phyloP scores from a whole-genome alignment of 148 eudicot genomes.

The Rhododendron williamsianum region DNA sequence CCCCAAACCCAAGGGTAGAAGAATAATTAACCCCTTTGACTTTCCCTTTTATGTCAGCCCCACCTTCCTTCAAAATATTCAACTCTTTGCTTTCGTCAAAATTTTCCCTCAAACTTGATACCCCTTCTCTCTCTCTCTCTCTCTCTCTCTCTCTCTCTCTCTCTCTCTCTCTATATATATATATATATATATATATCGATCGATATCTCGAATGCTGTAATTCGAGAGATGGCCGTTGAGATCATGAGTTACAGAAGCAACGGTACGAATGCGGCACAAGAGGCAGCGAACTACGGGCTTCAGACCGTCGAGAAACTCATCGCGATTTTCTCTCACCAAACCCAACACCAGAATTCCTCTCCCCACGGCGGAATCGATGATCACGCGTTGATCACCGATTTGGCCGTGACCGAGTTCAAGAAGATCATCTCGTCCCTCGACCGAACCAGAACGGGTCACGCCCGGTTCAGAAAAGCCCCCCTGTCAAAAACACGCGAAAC shows the following conservation, averaged over 20 bases:
- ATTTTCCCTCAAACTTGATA: background rate
- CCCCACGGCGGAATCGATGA: constrained; percentile 8
- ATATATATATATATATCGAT: too few species aligned
- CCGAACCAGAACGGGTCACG: constrained; percentile 59
- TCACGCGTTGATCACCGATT: constrained; percentile 34
- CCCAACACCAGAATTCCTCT: constrained; percentile 8
- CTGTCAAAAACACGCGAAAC: background rate
- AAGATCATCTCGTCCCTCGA: constrained; percentile 30
- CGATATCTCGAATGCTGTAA: background rate
- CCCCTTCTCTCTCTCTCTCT: background rate
- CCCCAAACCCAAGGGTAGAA: background rate
- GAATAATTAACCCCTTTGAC: background rate
- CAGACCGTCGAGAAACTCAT: background rate
- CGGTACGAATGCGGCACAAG: background rate
- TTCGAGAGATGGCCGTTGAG: background rate
- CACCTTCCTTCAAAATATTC: background rate
- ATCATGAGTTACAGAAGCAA: background rate
- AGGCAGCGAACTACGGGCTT: background rate
- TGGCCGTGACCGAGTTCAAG: constrained; percentile 42
- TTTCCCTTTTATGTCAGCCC: background rate
- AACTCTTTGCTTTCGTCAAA: background rate
- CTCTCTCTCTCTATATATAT: background rate
- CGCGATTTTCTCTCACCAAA: constrained; percentile 9
- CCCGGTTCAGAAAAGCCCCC: constrained; percentile 37
- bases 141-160: background rate